These are phyloP conservation scores for Brassica rapa DNA, from an alignment of 345 rosid species.

Conservation along the genomic window DNA sequence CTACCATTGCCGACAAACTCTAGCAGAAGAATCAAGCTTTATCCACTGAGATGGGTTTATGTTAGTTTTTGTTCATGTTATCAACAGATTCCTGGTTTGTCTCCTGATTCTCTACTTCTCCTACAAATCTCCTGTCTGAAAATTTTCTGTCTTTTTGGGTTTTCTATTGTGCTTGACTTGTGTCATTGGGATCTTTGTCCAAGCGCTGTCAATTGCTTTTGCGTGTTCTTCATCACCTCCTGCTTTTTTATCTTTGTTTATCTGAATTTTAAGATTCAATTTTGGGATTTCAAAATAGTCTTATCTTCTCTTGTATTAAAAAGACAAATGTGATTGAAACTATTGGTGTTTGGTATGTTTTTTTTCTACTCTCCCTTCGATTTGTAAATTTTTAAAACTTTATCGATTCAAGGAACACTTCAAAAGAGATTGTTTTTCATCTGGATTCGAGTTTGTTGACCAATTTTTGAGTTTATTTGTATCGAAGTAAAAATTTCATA, in stretches of 20 bases:
- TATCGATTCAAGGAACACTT: background rate
- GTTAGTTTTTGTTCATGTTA: slow-evolving; percentile 17
- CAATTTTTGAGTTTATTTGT: slow-evolving; percentile 17
- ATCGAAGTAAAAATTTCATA: background rate
- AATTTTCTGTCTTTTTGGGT: slow-evolving; percentile 5
- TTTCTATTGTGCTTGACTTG: slow-evolving; percentile 37
- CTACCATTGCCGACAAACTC: slow-evolving; percentile 44
- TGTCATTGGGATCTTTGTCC: slow-evolving; percentile 13
- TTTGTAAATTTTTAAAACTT: background rate
- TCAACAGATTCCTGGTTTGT: slow-evolving; percentile 36
- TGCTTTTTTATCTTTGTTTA: slow-evolving; percentile 16
- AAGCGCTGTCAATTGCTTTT: slow-evolving; percentile 35
- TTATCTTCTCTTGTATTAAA: background rate
- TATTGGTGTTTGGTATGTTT: slow-evolving; percentile 15
- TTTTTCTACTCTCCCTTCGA: background rate
- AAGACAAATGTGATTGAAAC: slow-evolving; percentile 29
- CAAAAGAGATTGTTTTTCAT: background rate
- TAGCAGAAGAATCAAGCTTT: background rate
- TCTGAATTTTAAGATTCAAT: slow-evolving; percentile 22
- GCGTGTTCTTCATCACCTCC: slow-evolving; percentile 37
- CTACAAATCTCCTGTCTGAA: slow-evolving; percentile 37
- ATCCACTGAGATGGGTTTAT: slow-evolving; percentile 36
- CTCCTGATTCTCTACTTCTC: slow-evolving; percentile 40
- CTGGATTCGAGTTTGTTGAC: slow-evolving; percentile 34
- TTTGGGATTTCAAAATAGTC: slow-evolving; percentile 2